These are phyloP conservation scores for Colletotrichum sp. DNA, from an alignment of 2,329 filamentous ascomycete species.

Conservation along the genomic window DNA sequence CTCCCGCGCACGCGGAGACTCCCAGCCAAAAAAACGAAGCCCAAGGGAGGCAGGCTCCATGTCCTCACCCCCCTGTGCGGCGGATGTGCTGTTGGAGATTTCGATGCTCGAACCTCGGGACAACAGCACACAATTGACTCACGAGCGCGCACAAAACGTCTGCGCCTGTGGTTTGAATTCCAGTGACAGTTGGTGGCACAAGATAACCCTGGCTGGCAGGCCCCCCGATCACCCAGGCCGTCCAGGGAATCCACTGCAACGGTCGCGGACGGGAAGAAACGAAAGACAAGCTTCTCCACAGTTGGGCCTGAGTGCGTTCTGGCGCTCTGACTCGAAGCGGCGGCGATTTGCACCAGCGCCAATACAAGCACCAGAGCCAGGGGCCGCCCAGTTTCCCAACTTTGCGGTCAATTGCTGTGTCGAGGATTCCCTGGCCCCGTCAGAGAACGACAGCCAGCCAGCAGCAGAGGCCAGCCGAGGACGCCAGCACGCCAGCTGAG, in stretches of 20 bases:
- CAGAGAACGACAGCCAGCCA: conserved; percentile 4
- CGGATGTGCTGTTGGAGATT: background rate
- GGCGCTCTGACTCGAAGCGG: conserved; percentile 19
- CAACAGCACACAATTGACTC: background rate
- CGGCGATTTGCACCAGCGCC: conserved; percentile 19
- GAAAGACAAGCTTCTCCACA: conserved; percentile 33
- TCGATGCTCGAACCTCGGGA: background rate
- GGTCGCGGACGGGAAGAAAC: conserved; percentile 22
- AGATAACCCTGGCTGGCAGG: background rate
- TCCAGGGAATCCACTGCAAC: conserved; percentile 10
- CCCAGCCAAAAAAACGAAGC: background rate
- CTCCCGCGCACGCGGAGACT: background rate
- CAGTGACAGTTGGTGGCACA: background rate
- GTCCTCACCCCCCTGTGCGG: background rate
- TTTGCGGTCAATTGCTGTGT: conserved; percentile 8
- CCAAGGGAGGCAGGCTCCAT: background rate
- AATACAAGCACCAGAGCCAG: conserved; percentile 1
- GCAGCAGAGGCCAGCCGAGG: background rate
- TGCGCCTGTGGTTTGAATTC: background rate
- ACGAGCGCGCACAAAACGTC: background rate
- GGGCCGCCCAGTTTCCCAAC: conserved; percentile 1
- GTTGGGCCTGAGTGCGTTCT: conserved; percentile 41
- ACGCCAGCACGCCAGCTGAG: conserved; percentile 7
- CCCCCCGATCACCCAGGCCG: background rate
- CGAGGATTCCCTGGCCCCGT: background rate